These are phyloP conservation scores for Curvularia verruculosa DNA, from an alignment of 2,329 filamentous ascomycete species.

Conservation along the genomic window DNA sequence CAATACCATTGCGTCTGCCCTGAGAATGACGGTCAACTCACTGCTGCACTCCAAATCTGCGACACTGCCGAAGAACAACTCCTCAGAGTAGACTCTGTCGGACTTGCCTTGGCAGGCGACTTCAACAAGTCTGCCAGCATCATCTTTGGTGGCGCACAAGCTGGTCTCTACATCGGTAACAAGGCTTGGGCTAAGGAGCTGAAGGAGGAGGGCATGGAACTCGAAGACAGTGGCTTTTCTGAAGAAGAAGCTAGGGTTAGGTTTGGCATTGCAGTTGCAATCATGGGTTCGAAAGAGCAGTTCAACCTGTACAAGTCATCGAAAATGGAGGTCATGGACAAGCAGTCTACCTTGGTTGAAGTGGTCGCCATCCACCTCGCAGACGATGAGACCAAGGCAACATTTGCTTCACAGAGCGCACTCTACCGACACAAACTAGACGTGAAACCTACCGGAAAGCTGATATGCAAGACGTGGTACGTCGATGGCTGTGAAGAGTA, in stretches of 20 bases:
- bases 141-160: slow-evolving; percentile 66
- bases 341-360: slow-evolving; percentile 44
- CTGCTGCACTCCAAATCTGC: slow-evolving; percentile 70
- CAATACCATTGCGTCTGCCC: slow-evolving; percentile 84
- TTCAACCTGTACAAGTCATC: slow-evolving; percentile 45
- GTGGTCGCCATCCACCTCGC: slow-evolving; percentile 58
- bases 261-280: slow-evolving; percentile 58
- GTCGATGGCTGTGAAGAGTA: slow-evolving; percentile 50
- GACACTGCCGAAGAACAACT: slow-evolving; percentile 71
- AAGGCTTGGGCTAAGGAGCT: slow-evolving; percentile 50
- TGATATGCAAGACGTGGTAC: slow-evolving; percentile 59
- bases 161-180: slow-evolving; percentile 50
- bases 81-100: slow-evolving; percentile 61
- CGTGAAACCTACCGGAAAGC: slow-evolving; percentile 59
- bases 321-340: slow-evolving; percentile 25
- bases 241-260: slow-evolving; percentile 56
- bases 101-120: slow-evolving; percentile 67
- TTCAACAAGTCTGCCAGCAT: slow-evolving; percentile 80
- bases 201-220: slow-evolving; percentile 23
- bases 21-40: slow-evolving; percentile 73
- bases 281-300: slow-evolving; percentile 52
- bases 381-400: slow-evolving; percentile 50
- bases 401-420: slow-evolving; percentile 54
- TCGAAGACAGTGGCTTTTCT: slow-evolving; percentile 49
- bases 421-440: slow-evolving; percentile 42